Percentiles rank a stretch among this genome's conserved stretches.
Evolutionary conservation across 2,329 filamentous ascomycete genomes (phyloP).

Genomic region (Xylariaceae sp.): DNA sequence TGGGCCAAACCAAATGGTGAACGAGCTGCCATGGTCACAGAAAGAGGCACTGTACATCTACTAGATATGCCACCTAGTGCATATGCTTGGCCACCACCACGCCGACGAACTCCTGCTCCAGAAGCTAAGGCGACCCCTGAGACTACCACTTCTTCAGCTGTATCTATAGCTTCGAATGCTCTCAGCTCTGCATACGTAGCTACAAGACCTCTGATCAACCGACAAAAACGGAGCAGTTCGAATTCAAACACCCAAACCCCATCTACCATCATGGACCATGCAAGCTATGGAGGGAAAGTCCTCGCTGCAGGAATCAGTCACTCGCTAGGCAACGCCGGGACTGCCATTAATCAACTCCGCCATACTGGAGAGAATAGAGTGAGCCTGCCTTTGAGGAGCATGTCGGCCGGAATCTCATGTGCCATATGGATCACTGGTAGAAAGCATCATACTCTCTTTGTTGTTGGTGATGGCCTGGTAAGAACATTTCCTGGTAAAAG

Average conservation of each 20-base stretch:
- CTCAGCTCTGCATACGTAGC: conserved; percentile 67
- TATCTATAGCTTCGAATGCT: conserved; percentile 67
- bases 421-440: conserved; percentile 63
- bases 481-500: conserved; percentile 61
- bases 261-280: conserved; percentile 52
- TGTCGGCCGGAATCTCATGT: conserved; percentile 51
- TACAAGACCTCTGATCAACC: conserved; percentile 56
- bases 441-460: conserved; percentile 59
- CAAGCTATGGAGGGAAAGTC: conserved; percentile 66
- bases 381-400: conserved; percentile 57
- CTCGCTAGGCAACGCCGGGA: conserved; percentile 70
- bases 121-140: conserved; percentile 45
- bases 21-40: conserved; percentile 82
- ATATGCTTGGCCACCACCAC: conserved; percentile 81
- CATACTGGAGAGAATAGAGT: conserved; percentile 74
- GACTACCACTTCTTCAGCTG: conserved; percentile 51
- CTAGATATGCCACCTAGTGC: conserved; percentile 80
- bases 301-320: conserved; percentile 71
- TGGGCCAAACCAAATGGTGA: conserved; percentile 83
- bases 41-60: conserved; percentile 91
- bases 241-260: conserved; percentile 39
- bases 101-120: conserved; percentile 43
- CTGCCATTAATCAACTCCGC: conserved; percentile 64
- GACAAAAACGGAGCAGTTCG: conserved; percentile 50
- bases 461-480: conserved; percentile 62